phyloP scores from a whole-genome alignment of 2,329 filamentous ascomycete genomes.

The Fusarium circinatum region DNA sequence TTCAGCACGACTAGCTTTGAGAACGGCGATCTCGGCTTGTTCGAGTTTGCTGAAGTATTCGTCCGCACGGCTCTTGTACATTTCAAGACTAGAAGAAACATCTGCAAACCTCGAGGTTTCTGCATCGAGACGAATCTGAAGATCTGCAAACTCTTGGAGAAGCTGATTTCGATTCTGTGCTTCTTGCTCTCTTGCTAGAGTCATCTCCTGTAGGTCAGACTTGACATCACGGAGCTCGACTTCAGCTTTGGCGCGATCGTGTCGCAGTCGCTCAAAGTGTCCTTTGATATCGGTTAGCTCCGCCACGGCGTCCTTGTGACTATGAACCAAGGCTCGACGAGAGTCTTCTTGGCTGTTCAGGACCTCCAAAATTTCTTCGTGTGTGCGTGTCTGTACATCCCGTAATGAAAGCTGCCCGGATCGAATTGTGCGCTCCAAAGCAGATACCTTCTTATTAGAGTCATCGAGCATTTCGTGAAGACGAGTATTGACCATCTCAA shows the following conservation, averaged over 20 bases:
- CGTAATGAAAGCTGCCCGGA: conserved; percentile 88
- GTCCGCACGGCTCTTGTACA: conserved; percentile 93
- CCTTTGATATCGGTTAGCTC: conserved; percentile 89
- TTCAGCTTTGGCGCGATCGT: conserved; percentile 81
- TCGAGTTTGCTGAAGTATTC: conserved; percentile 98
- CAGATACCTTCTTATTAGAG: conserved; percentile 90
- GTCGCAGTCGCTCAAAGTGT: conserved; percentile 87
- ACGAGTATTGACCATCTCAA: conserved; percentile 90
- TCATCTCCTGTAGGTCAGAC: conserved; percentile 85
- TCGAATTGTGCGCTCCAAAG: conserved; percentile 85
- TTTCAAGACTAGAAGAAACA: conserved; percentile 80
- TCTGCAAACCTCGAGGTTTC: conserved; percentile 88
- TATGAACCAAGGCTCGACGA: conserved; percentile 80
- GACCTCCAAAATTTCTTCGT: conserved; percentile 92
- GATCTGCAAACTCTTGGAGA: conserved; percentile 89
- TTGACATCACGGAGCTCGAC: conserved; percentile 86
- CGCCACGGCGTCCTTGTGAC: conserved; percentile 84
- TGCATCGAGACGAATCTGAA: conserved; percentile 91
- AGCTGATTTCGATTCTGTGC: conserved; percentile 87
- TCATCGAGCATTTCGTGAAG: conserved; percentile 96
- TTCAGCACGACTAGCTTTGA: conserved; percentile 91
- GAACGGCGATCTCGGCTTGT: conserved; percentile 93
- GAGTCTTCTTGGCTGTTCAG: conserved; percentile 94
- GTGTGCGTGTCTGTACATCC: conserved; percentile 91
- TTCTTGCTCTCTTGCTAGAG: conserved; percentile 84